Conservation (phyloP, 345 rosid genomes). For the Leavenworthia alabamica region DNA sequence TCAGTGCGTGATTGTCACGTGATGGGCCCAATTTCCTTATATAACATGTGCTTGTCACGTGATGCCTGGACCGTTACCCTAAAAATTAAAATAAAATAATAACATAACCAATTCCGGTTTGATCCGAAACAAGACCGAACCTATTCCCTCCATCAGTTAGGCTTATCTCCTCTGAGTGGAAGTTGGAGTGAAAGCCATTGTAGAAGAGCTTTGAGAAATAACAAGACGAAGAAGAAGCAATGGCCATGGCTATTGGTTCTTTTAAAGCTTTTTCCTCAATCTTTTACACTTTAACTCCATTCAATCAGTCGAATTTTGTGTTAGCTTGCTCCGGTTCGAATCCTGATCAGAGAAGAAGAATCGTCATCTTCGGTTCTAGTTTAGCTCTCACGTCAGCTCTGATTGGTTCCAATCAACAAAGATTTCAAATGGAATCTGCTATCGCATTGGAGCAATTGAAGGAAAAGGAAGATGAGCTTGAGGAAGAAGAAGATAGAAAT, state of each 20-base stretch:
- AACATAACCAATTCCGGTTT: not conserved
- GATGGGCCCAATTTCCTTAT: no score
- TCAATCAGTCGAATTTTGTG: slow-evolving; percentile 1
- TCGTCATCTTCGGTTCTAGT: slow-evolving; percentile 41
- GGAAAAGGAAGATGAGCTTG: slow-evolving; percentile 42
- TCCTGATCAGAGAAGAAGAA: slow-evolving; percentile 34
- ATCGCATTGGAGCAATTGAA: slow-evolving; percentile 31
- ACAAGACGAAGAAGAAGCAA: slow-evolving; percentile 15
- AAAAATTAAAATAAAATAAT: not conserved
- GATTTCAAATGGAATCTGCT: slow-evolving; percentile 30
- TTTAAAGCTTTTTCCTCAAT: slow-evolving; percentile 5
- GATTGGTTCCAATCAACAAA: slow-evolving; percentile 11
- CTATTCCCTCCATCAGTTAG: not conserved
- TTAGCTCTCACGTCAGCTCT: slow-evolving; percentile 29
- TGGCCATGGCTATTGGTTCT: slow-evolving; percentile 17
- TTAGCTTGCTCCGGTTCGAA: slow-evolving; percentile 28
- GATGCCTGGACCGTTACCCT: not conserved
- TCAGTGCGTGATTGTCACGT: no score
- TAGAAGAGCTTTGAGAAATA: not conserved
- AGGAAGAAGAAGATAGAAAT: slow-evolving; percentile 63
- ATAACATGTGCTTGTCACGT: not conserved
- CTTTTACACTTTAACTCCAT: not conserved
- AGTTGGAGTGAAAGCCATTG: no score
- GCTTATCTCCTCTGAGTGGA: slow-evolving; percentile 22
- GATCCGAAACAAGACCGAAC: not conserved